Evolutionary conservation across 2,329 filamentous ascomycete species (phyloP).

Genomic region (Ilyonectria destructans): DNA sequence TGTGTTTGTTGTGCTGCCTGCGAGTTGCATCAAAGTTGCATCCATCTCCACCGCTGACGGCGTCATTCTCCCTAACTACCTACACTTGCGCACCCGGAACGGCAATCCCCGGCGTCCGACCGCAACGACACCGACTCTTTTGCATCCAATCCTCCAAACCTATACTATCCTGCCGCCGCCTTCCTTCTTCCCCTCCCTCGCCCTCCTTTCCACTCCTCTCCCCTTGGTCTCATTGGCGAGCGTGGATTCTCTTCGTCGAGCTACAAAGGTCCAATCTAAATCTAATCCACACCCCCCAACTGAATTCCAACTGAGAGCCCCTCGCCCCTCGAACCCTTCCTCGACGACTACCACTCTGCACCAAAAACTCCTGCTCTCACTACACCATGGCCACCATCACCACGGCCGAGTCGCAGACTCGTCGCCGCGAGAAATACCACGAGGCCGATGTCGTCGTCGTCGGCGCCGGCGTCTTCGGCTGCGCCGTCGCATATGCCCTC

Average conservation of each 20-base stretch:
- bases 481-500: constrained; percentile 86
- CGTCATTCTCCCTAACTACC: constrained; percentile 8
- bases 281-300: constrained; percentile 16
- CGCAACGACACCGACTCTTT: constrained; percentile 26
- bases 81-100: constrained; percentile 32
- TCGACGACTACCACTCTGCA: constrained; percentile 24
- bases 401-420: constrained; percentile 59
- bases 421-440: constrained; percentile 70
- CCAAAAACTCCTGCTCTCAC: constrained; percentile 30
- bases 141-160: constrained; percentile 17
- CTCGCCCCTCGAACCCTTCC: constrained; percentile 39
- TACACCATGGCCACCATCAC: constrained; percentile 54
- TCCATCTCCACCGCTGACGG: constrained; percentile 4
- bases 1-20: constrained; percentile 5
- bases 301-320: constrained; percentile 16
- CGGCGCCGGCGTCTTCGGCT: constrained; percentile 92
- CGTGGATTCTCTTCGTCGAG: constrained; percentile 6
- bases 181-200: not conserved
- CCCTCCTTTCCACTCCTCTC: constrained; percentile 14
- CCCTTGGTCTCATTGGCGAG: constrained; percentile 11
- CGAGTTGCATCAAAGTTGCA: constrained; percentile 5
- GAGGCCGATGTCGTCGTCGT: constrained; percentile 91
- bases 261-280: constrained; percentile 13
- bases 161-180: constrained; percentile 15
- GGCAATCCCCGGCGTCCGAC: constrained; percentile 38